Percentiles rank a stretch among this genome's conserved stretches.
phyloP scores from a whole-genome alignment of 345 rosid species.

The Bruguiera gymnorhiza region DNA sequence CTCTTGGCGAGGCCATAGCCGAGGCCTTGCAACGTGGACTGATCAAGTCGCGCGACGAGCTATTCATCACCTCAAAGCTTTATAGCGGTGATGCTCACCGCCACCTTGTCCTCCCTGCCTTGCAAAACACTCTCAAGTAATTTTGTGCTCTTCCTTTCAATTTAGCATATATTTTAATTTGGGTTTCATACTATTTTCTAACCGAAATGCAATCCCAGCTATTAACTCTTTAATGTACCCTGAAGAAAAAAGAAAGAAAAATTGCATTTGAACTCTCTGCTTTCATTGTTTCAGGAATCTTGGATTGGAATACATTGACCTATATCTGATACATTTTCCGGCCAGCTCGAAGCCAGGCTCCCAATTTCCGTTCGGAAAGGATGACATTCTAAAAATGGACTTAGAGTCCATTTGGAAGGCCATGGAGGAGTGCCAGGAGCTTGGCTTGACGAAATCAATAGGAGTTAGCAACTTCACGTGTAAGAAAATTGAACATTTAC shows the following conservation, averaged over 20 bases:
- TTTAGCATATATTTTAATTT: too few relatives aligned
- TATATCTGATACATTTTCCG: constrained; percentile 42
- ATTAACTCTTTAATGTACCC: background rate
- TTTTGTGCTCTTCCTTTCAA: background rate
- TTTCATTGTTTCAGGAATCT: constrained; percentile 29
- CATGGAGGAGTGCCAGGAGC: constrained; percentile 39
- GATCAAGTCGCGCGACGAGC: constrained; percentile 40
- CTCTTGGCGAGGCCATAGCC: constrained; percentile 49
- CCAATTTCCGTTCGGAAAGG: background rate
- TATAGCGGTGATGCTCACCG: constrained; percentile 54
- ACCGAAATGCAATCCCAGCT: background rate
- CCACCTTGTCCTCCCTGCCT: constrained; percentile 49
- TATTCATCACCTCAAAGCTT: constrained; percentile 65
- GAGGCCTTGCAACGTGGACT: constrained; percentile 45
- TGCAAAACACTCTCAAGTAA: constrained; percentile 32
- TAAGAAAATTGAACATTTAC: constrained; percentile 35
- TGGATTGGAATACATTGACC: constrained; percentile 37
- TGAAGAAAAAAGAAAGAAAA: too few relatives aligned
- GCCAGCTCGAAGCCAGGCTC: constrained; percentile 24
- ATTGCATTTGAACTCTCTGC: background rate
- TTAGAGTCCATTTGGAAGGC: constrained; percentile 33
- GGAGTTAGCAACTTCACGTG: constrained; percentile 42
- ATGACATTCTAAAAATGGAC: constrained; percentile 22
- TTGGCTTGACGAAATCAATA: constrained; percentile 35
- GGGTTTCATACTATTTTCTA: background rate